These are phyloP conservation scores for Solanum tacnaense DNA, from an alignment of 257 asterid genomes.

Conservation along the genomic window DNA sequence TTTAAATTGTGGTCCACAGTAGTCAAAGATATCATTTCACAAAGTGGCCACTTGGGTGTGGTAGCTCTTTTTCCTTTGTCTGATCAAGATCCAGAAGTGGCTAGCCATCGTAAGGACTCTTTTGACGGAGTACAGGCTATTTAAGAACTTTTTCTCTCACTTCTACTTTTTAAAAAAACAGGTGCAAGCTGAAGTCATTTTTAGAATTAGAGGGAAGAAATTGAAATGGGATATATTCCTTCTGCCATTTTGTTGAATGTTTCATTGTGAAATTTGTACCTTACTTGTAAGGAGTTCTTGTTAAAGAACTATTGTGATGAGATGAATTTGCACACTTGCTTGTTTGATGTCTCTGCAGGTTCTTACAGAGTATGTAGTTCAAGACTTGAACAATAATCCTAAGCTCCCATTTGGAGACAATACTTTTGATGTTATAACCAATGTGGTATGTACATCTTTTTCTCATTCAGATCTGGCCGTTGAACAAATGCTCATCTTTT, in stretches of 20 bases:
- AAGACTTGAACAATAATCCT: conserved; percentile 77
- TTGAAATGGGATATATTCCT: not conserved
- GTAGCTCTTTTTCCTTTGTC: not conserved
- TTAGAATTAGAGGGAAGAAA: not conserved
- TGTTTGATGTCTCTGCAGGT: conserved; percentile 40
- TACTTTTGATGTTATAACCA: conserved; percentile 75
- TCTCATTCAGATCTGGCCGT: not conserved
- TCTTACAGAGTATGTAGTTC: conserved; percentile 77
- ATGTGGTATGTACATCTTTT: conserved; percentile 46
- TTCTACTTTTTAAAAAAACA: not conserved
- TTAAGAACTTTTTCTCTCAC: not conserved
- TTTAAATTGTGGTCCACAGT: not conserved
- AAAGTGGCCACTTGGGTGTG: not conserved
- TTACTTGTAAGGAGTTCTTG: not conserved
- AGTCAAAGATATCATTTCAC: not conserved
- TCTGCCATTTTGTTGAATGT: not conserved
- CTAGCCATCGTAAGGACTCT: not conserved
- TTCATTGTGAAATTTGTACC: not conserved
- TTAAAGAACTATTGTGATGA: not conserved
- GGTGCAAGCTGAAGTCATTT: not conserved
- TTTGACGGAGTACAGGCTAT: not conserved
- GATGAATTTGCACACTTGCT: not conserved
- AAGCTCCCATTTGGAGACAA: conserved; percentile 77
- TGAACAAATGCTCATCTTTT: not conserved
- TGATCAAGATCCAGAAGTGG: not conserved